Conservation (phyloP, 2,329 filamentous ascomycete genomes). For the Exserohilum rostratum region DNA sequence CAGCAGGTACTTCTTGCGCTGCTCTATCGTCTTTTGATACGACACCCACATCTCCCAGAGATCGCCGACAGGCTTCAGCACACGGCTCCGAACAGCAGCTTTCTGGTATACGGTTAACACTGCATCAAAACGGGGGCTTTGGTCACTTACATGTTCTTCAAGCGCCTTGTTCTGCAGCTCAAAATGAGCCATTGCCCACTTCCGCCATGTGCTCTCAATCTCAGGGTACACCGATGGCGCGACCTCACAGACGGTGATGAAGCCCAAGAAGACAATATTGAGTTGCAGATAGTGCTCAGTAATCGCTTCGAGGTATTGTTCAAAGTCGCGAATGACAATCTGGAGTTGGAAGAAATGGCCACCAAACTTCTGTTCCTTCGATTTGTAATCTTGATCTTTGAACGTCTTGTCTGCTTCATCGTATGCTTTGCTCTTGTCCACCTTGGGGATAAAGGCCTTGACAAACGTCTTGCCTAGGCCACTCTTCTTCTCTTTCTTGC, state of each 20-base stretch:
- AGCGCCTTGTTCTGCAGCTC: conserved; percentile 84
- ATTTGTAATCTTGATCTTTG: conserved; percentile 82
- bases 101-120: conserved; percentile 50
- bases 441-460: conserved; percentile 86
- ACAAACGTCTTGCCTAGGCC: conserved; percentile 73
- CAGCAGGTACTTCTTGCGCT: conserved; percentile 88
- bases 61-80: conserved; percentile 82
- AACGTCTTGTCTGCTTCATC: conserved; percentile 66
- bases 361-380: conserved; percentile 83
- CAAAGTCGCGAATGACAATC: conserved; percentile 90
- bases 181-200: conserved; percentile 83
- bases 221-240: conserved; percentile 70
- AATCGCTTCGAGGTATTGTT: conserved; percentile 85
- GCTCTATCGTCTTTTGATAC: conserved; percentile 88
- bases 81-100: conserved; percentile 74
- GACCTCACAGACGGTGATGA: conserved; percentile 79
- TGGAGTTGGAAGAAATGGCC: conserved; percentile 93
- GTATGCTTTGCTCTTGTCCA: conserved; percentile 80
- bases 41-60: conserved; percentile 81
- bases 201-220: conserved; percentile 91
- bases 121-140: conserved; percentile 1
- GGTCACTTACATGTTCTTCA: conserved; percentile 74
- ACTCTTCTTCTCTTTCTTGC: conserved; percentile 45
- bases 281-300: conserved; percentile 82
- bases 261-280: conserved; percentile 77